These are phyloP conservation scores for Oxyria digyna DNA, from an alignment of 148 eudicot genomes.

Conservation along the genomic window DNA sequence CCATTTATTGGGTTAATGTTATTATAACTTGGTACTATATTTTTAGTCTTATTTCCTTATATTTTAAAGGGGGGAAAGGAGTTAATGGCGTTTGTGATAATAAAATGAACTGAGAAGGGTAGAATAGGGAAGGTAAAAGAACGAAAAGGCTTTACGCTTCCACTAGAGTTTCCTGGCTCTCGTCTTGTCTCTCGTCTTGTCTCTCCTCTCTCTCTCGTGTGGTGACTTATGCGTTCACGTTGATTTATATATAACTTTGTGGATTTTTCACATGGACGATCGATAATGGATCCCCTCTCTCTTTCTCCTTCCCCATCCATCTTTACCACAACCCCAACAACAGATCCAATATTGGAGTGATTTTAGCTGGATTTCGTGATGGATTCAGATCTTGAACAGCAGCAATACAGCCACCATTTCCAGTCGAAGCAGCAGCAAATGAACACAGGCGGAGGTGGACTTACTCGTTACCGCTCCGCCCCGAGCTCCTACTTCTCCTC, in stretches of 20 bases:
- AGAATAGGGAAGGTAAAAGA: not conserved
- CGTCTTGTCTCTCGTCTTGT: too few species aligned
- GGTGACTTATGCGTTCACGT: not conserved
- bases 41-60: too few species aligned
- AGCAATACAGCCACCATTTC: conserved; percentile 24
- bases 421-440: conserved; percentile 38
- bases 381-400: conserved; percentile 37
- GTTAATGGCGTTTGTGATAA: not conserved
- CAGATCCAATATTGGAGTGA: not conserved
- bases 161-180: not conserved
- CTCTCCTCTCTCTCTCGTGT: too few species aligned
- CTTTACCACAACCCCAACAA: not conserved
- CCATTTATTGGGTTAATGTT: too few species aligned
- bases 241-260: not conserved
- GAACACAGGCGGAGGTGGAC: conserved; percentile 24
- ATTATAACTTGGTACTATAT: too few species aligned
- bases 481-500: conserved; percentile 79
- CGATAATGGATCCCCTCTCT: not conserved
- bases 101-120: not conserved
- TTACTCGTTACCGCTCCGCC: conserved; percentile 77
- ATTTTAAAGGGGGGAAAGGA: too few species aligned
- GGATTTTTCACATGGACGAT: not conserved
- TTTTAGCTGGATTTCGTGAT: not conserved
- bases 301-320: not conserved
- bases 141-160: not conserved